These are phyloP conservation scores for Rhodamnia argentea DNA, from an alignment of 345 rosid species.

Conservation along the genomic window DNA sequence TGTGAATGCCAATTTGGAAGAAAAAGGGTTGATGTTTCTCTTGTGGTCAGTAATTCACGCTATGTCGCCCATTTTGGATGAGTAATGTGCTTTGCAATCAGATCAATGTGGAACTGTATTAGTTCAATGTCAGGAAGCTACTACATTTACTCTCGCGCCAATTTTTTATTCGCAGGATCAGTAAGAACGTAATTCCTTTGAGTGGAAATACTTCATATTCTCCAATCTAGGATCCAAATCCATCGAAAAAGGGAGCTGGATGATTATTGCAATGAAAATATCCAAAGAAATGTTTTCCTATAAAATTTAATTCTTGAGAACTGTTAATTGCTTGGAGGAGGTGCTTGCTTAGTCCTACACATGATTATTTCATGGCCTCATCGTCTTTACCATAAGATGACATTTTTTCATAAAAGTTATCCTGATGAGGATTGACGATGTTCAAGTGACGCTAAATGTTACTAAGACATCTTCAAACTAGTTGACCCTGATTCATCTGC, in stretches of 20 bases:
- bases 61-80: background rate
- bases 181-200: background rate
- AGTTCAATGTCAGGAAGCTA: background rate
- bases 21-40: background rate
- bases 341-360: background rate
- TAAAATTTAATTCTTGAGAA: background rate
- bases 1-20: background rate
- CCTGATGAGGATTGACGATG: background rate
- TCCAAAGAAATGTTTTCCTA: background rate
- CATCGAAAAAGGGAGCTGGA: background rate
- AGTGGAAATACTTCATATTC: background rate
- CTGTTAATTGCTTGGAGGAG: background rate
- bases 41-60: background rate
- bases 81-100: background rate
- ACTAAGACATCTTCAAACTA: background rate
- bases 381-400: background rate
- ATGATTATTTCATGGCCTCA: background rate
- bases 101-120: background rate
- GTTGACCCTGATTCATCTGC: background rate
- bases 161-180: background rate
- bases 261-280: background rate
- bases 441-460: background rate
- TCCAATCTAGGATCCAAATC: background rate
- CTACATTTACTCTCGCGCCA: background rate
- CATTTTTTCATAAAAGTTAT: background rate